Evolutionary conservation across 257 asterid genomes (phyloP).

Genomic region (Linderniella brevidens): DNA sequence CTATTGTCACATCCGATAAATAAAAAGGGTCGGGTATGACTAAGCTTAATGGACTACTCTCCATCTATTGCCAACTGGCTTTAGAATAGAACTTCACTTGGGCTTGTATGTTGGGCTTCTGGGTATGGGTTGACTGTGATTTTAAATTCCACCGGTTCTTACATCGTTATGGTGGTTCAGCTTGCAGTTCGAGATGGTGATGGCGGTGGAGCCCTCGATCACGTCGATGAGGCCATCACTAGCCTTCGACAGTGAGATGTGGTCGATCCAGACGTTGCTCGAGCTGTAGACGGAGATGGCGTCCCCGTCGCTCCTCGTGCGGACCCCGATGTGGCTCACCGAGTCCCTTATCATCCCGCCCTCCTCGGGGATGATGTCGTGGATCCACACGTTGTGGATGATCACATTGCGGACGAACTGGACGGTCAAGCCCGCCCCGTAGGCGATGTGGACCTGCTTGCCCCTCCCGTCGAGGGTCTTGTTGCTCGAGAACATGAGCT

Average conservation of each 20-base stretch:
- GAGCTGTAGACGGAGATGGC: slow-evolving; percentile 40
- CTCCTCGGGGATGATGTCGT: slow-evolving; percentile 18
- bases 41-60: too few relatives aligned
- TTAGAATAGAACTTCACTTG: too few relatives aligned
- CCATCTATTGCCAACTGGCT: too few relatives aligned
- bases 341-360: slow-evolving; percentile 55
- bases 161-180: slow-evolving; percentile 39
- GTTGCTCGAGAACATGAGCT: slow-evolving; percentile 38
- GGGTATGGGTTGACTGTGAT: too few relatives aligned
- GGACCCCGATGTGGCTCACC: slow-evolving; percentile 17
- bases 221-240: slow-evolving; percentile 50
- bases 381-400: slow-evolving; percentile 28
- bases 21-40: too few relatives aligned
- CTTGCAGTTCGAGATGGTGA: slow-evolving; percentile 56
- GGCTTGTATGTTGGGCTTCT: too few relatives aligned
- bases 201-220: slow-evolving; percentile 36
- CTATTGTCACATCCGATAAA: too few relatives aligned
- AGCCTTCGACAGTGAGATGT: slow-evolving; percentile 34
- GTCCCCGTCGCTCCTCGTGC: slow-evolving; percentile 38
- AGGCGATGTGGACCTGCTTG: slow-evolving; percentile 24
- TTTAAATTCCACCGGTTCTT: slow-evolving; percentile 49
- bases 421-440: slow-evolving; percentile 38
- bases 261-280: slow-evolving; percentile 44
- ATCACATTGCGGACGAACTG: slow-evolving; percentile 31
- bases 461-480: slow-evolving; percentile 67